Percentiles rank a stretch among this genome's conserved stretches.
Evolutionary conservation across 148 eudicot species (phyloP).

Genomic region (Diospyros kaki): DNA sequence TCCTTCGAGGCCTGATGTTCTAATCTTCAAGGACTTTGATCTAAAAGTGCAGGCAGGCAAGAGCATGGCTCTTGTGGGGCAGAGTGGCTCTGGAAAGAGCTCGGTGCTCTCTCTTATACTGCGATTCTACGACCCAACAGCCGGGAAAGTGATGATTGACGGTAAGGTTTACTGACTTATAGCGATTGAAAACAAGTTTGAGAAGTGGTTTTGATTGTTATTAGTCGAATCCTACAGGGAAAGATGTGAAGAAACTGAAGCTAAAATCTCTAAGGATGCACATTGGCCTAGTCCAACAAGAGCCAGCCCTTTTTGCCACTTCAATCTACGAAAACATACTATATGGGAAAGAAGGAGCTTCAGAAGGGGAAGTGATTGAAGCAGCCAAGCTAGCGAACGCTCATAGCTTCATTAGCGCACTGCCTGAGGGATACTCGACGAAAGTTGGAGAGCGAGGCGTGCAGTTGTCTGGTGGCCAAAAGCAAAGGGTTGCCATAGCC

Average conservation of each 20-base stretch:
- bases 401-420: slow-evolving; percentile 80
- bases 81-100: slow-evolving; percentile 96
- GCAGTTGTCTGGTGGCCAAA: slow-evolving; percentile 94
- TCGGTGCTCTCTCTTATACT: slow-evolving; percentile 82
- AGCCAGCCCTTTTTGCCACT: slow-evolving; percentile 92
- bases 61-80: slow-evolving; percentile 94
- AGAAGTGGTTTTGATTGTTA: background rate
- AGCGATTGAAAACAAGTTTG: background rate
- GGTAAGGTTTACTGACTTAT: slow-evolving; percentile 37
- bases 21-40: slow-evolving; percentile 63
- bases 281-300: slow-evolving; percentile 95
- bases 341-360: slow-evolving; percentile 89
- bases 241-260: slow-evolving; percentile 72
- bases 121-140: slow-evolving; percentile 82
- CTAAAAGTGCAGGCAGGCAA: slow-evolving; percentile 63
- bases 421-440: slow-evolving; percentile 93
- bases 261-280: slow-evolving; percentile 76
- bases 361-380: slow-evolving; percentile 76
- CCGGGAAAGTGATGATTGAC: slow-evolving; percentile 80
- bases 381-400: slow-evolving; percentile 92
- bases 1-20: slow-evolving; percentile 83
- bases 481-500: slow-evolving; percentile 96
- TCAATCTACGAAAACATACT: slow-evolving; percentile 87
- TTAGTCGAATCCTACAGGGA: slow-evolving; percentile 35
- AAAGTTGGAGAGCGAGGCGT: slow-evolving; percentile 93